These are phyloP conservation scores for Linum tenue DNA, from an alignment of 345 rosid genomes.

Conservation along the genomic window DNA sequence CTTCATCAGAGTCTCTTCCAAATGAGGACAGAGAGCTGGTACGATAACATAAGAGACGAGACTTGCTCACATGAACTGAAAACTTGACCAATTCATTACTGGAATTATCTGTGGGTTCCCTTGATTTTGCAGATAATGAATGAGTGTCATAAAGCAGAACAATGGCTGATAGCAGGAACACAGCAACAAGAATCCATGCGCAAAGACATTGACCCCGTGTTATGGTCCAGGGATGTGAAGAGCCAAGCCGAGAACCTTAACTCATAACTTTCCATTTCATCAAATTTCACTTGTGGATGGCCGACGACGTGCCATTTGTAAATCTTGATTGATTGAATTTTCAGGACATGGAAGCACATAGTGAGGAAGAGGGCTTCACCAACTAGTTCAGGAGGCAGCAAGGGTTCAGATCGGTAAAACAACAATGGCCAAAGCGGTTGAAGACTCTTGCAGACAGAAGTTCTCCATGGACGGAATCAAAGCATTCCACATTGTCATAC, in stretches of 20 bases:
- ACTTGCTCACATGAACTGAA: constrained; percentile 4
- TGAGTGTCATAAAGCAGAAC: constrained; percentile 63
- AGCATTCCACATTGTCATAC: background rate
- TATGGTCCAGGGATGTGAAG: constrained; percentile 57
- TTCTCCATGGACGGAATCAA: background rate
- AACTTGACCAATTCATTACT: background rate
- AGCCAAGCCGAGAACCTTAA: constrained; percentile 42
- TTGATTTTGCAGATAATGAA: constrained; percentile 36
- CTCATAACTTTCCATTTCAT: constrained; percentile 16
- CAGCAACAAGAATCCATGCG: constrained; percentile 42
- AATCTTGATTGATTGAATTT: constrained; percentile 1
- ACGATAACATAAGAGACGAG: constrained; percentile 1
- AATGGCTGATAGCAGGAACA: constrained; percentile 56
- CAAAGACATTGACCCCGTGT: constrained; percentile 38
- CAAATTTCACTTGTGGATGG: background rate
- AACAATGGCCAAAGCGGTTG: background rate
- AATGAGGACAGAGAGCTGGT: constrained; percentile 43
- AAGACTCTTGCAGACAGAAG: background rate
- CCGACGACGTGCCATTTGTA: background rate
- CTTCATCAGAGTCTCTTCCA: constrained; percentile 42
- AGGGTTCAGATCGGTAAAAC: background rate
- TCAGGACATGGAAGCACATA: constrained; percentile 34
- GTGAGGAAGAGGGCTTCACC: constrained; percentile 20
- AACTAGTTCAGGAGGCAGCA: constrained; percentile 3
- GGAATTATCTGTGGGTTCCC: background rate